phyloP scores from a whole-genome alignment of 1,284 basidiomycete species.

The Afroboletus lepidellus region DNA sequence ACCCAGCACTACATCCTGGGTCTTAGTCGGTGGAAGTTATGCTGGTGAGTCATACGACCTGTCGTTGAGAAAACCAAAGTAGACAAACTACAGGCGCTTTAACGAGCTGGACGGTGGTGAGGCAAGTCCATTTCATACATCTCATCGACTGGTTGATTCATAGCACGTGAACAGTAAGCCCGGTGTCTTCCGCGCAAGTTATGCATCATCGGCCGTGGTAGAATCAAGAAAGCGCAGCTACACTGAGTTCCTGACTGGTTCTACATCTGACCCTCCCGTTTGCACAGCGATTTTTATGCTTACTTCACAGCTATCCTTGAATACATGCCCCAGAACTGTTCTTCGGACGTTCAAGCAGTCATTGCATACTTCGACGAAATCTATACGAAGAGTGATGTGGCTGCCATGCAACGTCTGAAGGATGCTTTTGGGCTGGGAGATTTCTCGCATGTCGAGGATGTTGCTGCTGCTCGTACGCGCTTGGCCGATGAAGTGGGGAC shows the following conservation, averaged over 20 bases:
- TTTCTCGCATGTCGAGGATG: constrained; percentile 62
- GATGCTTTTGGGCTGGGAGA: constrained; percentile 55
- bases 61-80: neutral
- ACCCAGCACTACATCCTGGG: constrained; percentile 63
- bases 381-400: constrained; percentile 43
- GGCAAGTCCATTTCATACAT: constrained; percentile 41
- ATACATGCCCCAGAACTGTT: constrained; percentile 73
- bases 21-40: constrained; percentile 69
- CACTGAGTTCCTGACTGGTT: neutral
- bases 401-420: constrained; percentile 52
- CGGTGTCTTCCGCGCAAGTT: constrained; percentile 63
- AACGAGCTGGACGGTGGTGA: constrained; percentile 69
- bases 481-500: neutral
- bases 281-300: constrained; percentile 59
- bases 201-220: constrained; percentile 71
- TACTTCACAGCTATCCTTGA: constrained; percentile 71
- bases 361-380: constrained; percentile 60
- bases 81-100: constrained; percentile 41
- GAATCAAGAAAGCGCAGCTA: constrained; percentile 61
- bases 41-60: constrained; percentile 40
- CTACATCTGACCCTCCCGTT: neutral
- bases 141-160: neutral
- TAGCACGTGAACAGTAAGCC: constrained; percentile 54
- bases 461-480: constrained; percentile 31
- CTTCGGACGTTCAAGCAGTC: constrained; percentile 64